Evolutionary conservation across 2,329 filamentous ascomycete genomes (phyloP).

Genomic region (Periconia sp.): DNA sequence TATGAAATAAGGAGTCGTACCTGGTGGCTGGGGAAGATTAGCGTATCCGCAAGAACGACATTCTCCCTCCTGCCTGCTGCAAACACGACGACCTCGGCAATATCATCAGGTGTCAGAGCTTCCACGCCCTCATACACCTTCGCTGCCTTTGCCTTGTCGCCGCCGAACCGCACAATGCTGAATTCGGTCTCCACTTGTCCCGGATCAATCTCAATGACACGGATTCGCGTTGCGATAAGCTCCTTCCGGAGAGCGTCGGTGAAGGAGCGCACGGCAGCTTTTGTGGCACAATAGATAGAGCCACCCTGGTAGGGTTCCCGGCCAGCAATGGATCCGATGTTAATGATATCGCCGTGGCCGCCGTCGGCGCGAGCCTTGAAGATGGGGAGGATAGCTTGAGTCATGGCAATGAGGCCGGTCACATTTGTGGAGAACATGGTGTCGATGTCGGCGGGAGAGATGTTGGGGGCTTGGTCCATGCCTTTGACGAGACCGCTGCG

Average conservation of each 20-base stretch:
- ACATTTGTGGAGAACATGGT: conserved; percentile 94
- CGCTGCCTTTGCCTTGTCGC: conserved; percentile 87
- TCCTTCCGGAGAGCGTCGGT: conserved; percentile 84
- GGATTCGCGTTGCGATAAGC: conserved; percentile 77
- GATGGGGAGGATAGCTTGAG: conserved; percentile 83
- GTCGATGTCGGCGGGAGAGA: conserved; percentile 80
- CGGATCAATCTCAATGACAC: conserved; percentile 87
- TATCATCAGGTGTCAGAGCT: conserved; percentile 86
- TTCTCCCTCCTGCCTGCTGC: conserved; percentile 84
- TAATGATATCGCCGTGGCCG: conserved; percentile 91
- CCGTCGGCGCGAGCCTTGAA: conserved; percentile 74
- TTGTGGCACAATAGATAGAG: conserved; percentile 91
- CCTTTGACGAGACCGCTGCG: conserved; percentile 89
- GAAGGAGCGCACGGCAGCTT: conserved; percentile 85
- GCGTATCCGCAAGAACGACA: conserved; percentile 84
- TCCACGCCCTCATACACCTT: conserved; percentile 77
- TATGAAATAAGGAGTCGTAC: conserved; percentile 57
- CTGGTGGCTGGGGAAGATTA: conserved; percentile 90
- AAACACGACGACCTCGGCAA: conserved; percentile 90
- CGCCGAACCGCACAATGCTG: conserved; percentile 84
- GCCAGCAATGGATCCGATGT: conserved; percentile 91
- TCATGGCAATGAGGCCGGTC: conserved; percentile 94
- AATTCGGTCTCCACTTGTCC: conserved; percentile 96
- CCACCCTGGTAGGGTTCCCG: conserved; percentile 85
- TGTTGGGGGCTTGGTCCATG: conserved; percentile 83